phyloP scores from a whole-genome alignment of 805 yeast genomes.

The Tetrapisispora fleetii region DNA sequence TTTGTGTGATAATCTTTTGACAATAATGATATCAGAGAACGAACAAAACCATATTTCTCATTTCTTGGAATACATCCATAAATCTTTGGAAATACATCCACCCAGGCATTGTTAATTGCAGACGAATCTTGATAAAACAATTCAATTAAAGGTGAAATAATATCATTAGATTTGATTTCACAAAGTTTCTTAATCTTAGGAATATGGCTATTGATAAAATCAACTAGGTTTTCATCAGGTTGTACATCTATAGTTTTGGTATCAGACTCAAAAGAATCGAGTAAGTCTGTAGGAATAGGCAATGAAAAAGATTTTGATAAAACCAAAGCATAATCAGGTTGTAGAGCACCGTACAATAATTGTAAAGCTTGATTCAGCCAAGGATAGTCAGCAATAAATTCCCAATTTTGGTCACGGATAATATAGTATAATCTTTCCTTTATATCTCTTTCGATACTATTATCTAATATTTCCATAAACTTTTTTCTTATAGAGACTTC shows the following conservation, averaged over 20 bases:
- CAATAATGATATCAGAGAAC: constrained; percentile 64
- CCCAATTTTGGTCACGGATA: constrained; percentile 97
- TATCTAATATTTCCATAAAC: constrained; percentile 69
- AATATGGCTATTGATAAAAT: constrained; percentile 29
- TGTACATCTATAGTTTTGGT: constrained; percentile 6
- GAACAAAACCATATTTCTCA: constrained; percentile 76
- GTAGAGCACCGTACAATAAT: constrained; percentile 70
- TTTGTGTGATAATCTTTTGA: constrained; percentile 91
- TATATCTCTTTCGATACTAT: constrained; percentile 68
- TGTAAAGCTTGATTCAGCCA: constrained; percentile 95
- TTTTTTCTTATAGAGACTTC: constrained; percentile 66
- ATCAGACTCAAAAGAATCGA: constrained; percentile 11
- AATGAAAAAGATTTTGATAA: constrained; percentile 44
- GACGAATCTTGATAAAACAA: constrained; percentile 74
- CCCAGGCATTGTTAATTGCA: constrained; percentile 77
- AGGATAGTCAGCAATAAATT: constrained; percentile 78
- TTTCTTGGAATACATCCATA: constrained; percentile 65
- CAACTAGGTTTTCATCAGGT: constrained; percentile 14
- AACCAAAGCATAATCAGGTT: constrained; percentile 37
- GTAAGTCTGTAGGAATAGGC: constrained; percentile 31
- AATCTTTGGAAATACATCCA: constrained; percentile 70
- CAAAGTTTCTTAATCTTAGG: constrained; percentile 20
- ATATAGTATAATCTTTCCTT: constrained; percentile 75
- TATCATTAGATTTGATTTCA: constrained; percentile 43
- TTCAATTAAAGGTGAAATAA: constrained; percentile 65